Conservation (phyloP, 139 green algal species). For the Asterochloris erici region DNA sequence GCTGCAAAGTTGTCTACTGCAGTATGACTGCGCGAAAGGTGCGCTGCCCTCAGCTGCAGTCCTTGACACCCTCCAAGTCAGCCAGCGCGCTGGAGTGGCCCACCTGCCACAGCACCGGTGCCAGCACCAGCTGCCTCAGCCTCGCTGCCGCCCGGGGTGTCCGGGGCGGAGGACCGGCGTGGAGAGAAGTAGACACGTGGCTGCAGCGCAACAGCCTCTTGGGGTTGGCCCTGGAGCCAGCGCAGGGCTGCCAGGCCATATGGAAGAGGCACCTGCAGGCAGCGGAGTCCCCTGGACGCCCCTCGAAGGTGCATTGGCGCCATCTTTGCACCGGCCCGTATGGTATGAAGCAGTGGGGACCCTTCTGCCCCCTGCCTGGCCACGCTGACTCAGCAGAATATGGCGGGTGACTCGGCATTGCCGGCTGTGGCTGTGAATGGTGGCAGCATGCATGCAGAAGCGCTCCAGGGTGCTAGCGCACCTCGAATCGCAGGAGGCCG, state of each 20-base stretch:
- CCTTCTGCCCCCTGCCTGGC: neutral
- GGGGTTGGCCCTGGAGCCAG: constrained; percentile 46
- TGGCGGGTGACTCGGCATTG: neutral
- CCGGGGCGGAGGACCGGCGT: constrained; percentile 60
- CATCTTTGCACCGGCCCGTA: neutral
- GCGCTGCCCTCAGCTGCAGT: neutral
- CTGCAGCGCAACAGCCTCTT: constrained; percentile 5
- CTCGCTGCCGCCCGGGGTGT: constrained; percentile 42
- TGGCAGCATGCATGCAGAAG: neutral
- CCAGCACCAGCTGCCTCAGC: constrained; percentile 47
- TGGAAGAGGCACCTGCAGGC: constrained; percentile 36
- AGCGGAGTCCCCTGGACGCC: neutral
- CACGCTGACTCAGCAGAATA: neutral
- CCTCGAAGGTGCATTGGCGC: neutral
- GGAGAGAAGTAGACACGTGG: constrained; percentile 73
- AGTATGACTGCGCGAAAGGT: neutral
- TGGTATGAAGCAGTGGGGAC: neutral
- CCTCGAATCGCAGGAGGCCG: constrained; percentile 41
- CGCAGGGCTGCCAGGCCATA: constrained; percentile 20
- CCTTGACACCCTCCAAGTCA: neutral
- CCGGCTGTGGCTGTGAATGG: too few relatives aligned
- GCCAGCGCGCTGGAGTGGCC: neutral
- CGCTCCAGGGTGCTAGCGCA: too few relatives aligned
- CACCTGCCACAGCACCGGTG: constrained; percentile 49
- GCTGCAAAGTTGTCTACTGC: neutral